A percentile compares a stretch with the other conserved stretches of the same genome.
phyloP scores from a whole-genome alignment of 495 filamentous ascomycete genomes.

The Penicillium verhagenii region DNA sequence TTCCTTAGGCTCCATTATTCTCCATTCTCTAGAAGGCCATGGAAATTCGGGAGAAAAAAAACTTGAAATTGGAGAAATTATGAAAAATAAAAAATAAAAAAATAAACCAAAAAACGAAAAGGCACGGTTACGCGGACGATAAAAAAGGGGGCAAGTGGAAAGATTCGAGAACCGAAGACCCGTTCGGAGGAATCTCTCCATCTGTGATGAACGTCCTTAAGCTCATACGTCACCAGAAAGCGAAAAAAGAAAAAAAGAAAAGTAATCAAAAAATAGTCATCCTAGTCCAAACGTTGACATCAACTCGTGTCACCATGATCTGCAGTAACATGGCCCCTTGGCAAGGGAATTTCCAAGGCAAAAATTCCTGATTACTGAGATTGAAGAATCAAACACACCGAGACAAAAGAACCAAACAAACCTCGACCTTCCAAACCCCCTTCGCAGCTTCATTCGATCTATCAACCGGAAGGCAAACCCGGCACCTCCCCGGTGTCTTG shows the following conservation, averaged over 20 bases:
- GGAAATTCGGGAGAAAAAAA: background rate
- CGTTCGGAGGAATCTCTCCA: background rate
- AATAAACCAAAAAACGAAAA: background rate
- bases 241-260: background rate
- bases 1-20: background rate
- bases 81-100: background rate
- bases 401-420: background rate
- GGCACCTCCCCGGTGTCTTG: background rate
- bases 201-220: background rate
- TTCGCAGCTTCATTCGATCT: background rate
- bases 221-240: background rate
- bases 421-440: background rate
- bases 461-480: slow-evolving; percentile 3
- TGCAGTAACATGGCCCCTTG: background rate
- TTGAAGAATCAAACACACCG: background rate
- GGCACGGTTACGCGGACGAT: background rate
- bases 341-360: background rate
- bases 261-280: no score
- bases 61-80: no score
- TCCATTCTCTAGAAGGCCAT: background rate
- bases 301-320: slow-evolving; percentile 11
- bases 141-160: background rate
- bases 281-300: slow-evolving; percentile 1
- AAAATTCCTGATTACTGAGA: background rate
- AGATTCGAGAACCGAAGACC: background rate